Conservation (phyloP, 495 filamentous ascomycete genomes). For the Daldinia vernicosa region DNA sequence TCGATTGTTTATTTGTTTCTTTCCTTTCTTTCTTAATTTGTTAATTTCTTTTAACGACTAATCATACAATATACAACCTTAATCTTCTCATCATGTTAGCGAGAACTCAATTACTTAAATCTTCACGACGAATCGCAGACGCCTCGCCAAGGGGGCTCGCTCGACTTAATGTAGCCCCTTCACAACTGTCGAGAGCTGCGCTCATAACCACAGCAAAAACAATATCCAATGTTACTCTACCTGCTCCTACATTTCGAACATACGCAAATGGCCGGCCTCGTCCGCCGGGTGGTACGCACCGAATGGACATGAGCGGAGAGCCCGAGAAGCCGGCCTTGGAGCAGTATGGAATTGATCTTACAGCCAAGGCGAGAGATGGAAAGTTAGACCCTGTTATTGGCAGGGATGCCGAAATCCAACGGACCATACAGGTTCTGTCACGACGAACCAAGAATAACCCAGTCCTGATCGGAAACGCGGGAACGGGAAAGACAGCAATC, state of each 20-base stretch:
- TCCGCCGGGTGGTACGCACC: constrained; percentile 89
- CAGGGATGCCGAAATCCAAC: constrained; percentile 86
- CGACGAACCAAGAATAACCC: constrained; percentile 97
- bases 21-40: constrained; percentile 8
- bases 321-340: constrained; percentile 87
- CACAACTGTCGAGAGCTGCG: constrained; percentile 39
- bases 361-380: constrained; percentile 82
- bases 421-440: constrained; percentile 93
- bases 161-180: constrained; percentile 38
- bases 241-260: constrained; percentile 52
- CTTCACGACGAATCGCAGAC: constrained; percentile 50
- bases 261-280: constrained; percentile 85
- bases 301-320: constrained; percentile 85
- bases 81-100: constrained; percentile 49
- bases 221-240: constrained; percentile 38
- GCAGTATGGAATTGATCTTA: constrained; percentile 90
- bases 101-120: constrained; percentile 47
- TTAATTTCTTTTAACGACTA: constrained; percentile 1
- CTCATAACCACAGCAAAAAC: constrained; percentile 27
- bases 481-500: constrained; percentile 95
- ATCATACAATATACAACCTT: neutral
- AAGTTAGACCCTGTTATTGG: constrained; percentile 97
- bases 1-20: constrained; percentile 10
- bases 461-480: constrained; percentile 89
- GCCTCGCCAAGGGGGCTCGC: constrained; percentile 44